Base-by-base conservation (phyloP, 2,329 filamentous ascomycete species). In the Fusarium poae region DNA sequence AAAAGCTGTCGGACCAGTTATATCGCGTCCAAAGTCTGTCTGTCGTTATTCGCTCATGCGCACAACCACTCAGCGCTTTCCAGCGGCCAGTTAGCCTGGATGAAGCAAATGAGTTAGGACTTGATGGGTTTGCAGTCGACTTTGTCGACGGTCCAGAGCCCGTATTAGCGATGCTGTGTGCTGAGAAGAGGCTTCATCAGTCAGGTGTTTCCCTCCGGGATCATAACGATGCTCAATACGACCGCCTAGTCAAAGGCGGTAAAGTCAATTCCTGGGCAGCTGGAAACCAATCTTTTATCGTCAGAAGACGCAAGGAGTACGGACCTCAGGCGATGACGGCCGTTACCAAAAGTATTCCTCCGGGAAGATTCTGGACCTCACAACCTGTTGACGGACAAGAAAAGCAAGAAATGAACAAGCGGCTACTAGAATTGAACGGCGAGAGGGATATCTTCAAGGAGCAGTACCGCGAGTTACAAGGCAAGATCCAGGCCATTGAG, bases 121-220 rank as follows among this genome's bases (percentile, higher is more conserved):
- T 99, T 50, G 91, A 97, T 67, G 89, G 91, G 3, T 97, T 92
- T 81, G 89, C 93, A 1, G 84, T 92, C 27, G 92, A 98, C 74
- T 92, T 87, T 61, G 76, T 99, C 8, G 85, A 90, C 34, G 96
- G 95, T 0, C 97, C 97, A 0, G 89, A 91, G 2, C 86, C 92
- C 3, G 92, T 99, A 2, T 81, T 98, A 34, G 91, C 93, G 9
- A 96, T 97, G 91, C 86, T 99, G 23, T 97, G 94, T 78, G 86
- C 89, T 15, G 90, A 92, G 70, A 88, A 86, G 60, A 85, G 82
- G 54, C 79, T 97, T 9, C 89, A 97, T 72, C 81, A 83, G 27
- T 90, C 90, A 8, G 93, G 88, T 1, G 85, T 95, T 44, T 83
- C 87, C 18, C 81, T 89, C 16, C 78, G 77, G 7, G 88, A 92